Evolutionary conservation across 2,329 filamentous ascomycete species (phyloP).

Genomic region (Colletotrichum coccodes): DNA sequence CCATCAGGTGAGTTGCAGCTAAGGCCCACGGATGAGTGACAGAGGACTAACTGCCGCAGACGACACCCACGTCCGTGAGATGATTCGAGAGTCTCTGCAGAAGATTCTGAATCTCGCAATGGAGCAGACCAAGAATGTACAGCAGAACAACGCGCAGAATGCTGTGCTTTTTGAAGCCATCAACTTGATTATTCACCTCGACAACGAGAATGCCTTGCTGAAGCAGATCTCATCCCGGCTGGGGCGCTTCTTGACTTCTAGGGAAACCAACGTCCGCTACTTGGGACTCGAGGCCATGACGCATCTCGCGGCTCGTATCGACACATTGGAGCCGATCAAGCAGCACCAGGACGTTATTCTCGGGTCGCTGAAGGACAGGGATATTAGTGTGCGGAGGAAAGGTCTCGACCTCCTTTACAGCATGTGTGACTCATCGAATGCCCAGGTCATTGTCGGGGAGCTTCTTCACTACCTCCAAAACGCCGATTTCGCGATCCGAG

Average conservation of each 20-base stretch:
- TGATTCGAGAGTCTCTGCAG: constrained; percentile 92
- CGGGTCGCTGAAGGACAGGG: constrained; percentile 90
- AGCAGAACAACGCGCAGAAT: constrained; percentile 99
- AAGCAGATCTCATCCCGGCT: constrained; percentile 92
- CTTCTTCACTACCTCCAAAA: constrained; percentile 94
- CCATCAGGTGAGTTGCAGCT: constrained; percentile 76
- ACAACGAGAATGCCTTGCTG: constrained; percentile 95
- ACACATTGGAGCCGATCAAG: constrained; percentile 97
- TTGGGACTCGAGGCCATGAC: constrained; percentile 98
- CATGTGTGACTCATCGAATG: constrained; percentile 98
- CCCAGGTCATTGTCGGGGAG: constrained; percentile 91
- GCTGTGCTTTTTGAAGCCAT: constrained; percentile 98
- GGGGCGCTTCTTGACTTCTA: constrained; percentile 94
- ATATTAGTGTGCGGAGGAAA: constrained; percentile 97
- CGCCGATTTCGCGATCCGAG: constrained; percentile 95
- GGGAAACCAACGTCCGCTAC: constrained; percentile 97
- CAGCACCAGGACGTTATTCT: constrained; percentile 97
- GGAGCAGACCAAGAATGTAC: constrained; percentile 96
- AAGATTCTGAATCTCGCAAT: constrained; percentile 91
- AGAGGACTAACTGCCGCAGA: constrained; percentile 60
- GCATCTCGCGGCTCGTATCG: constrained; percentile 91
- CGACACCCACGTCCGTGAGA: constrained; percentile 88
- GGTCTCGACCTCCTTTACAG: constrained; percentile 97
- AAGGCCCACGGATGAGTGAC: background rate
- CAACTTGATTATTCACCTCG: constrained; percentile 96